These are phyloP conservation scores for Pulveroboletus sp. DNA, from an alignment of 768 basidiomycete genomes.

Conservation along the genomic window DNA sequence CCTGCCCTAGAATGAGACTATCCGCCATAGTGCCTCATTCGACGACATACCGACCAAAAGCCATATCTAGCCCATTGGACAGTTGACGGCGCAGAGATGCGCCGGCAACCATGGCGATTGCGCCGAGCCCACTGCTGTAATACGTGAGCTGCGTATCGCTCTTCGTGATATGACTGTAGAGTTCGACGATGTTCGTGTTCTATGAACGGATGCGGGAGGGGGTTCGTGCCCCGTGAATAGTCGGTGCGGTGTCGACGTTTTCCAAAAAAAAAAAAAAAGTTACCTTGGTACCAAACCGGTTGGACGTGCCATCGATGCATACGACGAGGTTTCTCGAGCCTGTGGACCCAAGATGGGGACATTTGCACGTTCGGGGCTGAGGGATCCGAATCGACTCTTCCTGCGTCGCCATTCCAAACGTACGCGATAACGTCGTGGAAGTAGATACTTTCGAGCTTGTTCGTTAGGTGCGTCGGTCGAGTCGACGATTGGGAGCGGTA, in stretches of 20 bases:
- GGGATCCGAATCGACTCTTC: background rate
- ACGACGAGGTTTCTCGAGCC: conserved; percentile 23
- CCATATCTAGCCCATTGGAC: conserved; percentile 30
- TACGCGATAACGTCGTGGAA: background rate
- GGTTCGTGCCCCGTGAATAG: background rate
- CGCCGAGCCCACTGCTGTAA: conserved; percentile 39
- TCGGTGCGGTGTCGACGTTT: background rate
- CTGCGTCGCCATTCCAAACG: conserved; percentile 5
- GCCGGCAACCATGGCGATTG: conserved; percentile 26
- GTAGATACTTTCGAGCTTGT: no score
- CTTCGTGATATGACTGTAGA: conserved; percentile 36
- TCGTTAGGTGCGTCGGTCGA: no score
- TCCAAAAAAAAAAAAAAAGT: background rate
- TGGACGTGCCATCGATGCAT: conserved; percentile 40
- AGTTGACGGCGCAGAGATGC: conserved; percentile 20
- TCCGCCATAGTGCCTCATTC: background rate
- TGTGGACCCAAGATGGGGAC: background rate
- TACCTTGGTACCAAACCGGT: conserved; percentile 35
- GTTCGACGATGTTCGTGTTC: conserved; percentile 42
- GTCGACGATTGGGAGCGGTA: background rate
- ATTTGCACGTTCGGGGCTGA: background rate
- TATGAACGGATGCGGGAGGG: conserved; percentile 1
- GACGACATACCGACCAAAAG: conserved; percentile 33
- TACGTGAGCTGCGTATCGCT: conserved; percentile 33
- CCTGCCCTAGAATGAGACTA: conserved; percentile 17